phyloP scores from a whole-genome alignment of 2,329 filamentous ascomycete species.

The Ceratocystis ficicola region DNA sequence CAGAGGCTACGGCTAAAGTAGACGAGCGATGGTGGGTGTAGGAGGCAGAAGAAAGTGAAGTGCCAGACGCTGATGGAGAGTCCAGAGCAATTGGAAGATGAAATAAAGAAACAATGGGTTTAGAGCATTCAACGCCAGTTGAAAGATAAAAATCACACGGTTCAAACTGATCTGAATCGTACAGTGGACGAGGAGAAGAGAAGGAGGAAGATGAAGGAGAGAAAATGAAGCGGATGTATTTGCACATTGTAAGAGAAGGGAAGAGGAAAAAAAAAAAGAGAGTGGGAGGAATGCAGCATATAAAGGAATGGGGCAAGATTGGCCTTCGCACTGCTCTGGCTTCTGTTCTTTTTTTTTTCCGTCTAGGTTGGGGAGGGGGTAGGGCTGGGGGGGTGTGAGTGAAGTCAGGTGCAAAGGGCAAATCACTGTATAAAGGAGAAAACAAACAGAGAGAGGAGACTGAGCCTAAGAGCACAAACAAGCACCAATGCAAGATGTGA shows the following conservation, averaged over 20 bases:
- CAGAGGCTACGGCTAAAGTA: not conserved
- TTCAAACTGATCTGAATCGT: not conserved
- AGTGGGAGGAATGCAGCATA: not conserved
- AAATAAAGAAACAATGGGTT: not conserved
- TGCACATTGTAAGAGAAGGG: conserved; percentile 8
- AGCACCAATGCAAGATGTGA: no score
- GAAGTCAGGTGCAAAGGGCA: not conserved
- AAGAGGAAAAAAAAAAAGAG: conserved; percentile 9
- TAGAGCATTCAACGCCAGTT: not conserved
- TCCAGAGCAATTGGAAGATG: not conserved
- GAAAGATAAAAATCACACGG: not conserved
- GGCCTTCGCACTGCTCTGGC: not conserved
- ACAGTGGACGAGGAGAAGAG: not conserved
- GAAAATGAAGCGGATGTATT: conserved; percentile 5
- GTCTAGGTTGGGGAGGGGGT: not conserved
- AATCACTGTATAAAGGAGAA: not conserved
- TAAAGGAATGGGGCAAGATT: conserved; percentile 7
- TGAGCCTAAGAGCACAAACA: not conserved
- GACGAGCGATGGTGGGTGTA: conserved; percentile 1
- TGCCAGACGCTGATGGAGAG: not conserved
- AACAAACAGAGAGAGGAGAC: not conserved
- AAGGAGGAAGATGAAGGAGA: conserved; percentile 5
- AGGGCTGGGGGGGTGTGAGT: not conserved
- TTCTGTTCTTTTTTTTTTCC: not conserved
- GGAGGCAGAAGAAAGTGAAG: not conserved